Conservation (phyloP, 306 rosid species). For the apple (Malus domestica) region DNA sequence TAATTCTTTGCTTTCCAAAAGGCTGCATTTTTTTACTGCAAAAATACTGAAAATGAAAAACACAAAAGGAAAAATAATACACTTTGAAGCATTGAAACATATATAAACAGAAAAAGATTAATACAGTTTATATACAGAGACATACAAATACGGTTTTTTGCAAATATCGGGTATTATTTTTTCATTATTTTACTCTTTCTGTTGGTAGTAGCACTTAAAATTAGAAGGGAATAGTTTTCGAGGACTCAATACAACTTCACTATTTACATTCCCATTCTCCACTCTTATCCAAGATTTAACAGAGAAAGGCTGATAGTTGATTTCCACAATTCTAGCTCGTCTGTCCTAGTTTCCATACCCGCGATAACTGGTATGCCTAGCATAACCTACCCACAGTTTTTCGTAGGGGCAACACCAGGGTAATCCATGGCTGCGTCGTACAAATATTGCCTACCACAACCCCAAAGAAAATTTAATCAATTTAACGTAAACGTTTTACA, state of each 20-base stretch:
- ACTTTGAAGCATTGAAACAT: too few relatives aligned
- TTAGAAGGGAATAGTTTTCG: background rate
- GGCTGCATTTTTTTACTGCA: too few relatives aligned
- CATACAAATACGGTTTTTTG: too few relatives aligned
- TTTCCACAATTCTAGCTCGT: background rate
- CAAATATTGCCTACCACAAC: constrained; percentile 65
- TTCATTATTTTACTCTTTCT: background rate
- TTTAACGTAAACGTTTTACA: background rate
- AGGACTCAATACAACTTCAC: constrained; percentile 38
- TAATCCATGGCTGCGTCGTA: constrained; percentile 84
- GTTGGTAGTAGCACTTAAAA: background rate
- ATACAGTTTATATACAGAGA: background rate
- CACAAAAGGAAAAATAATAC: too few relatives aligned
- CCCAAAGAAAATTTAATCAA: constrained; percentile 9
- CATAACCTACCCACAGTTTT: constrained; percentile 68
- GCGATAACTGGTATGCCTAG: constrained; percentile 75
- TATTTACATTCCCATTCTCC: constrained; percentile 62
- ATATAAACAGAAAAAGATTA: background rate
- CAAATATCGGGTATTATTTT: too few relatives aligned
- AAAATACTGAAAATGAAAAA: too few relatives aligned
- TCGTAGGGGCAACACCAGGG: constrained; percentile 79
- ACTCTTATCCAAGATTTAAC: constrained; percentile 46
- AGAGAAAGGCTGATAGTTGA: too few relatives aligned
- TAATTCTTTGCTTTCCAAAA: background rate
- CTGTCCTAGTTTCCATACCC: constrained; percentile 71